Conservation (phyloP, 2,329 filamentous ascomycete genomes). For the Basipetospora chlamydospora region DNA sequence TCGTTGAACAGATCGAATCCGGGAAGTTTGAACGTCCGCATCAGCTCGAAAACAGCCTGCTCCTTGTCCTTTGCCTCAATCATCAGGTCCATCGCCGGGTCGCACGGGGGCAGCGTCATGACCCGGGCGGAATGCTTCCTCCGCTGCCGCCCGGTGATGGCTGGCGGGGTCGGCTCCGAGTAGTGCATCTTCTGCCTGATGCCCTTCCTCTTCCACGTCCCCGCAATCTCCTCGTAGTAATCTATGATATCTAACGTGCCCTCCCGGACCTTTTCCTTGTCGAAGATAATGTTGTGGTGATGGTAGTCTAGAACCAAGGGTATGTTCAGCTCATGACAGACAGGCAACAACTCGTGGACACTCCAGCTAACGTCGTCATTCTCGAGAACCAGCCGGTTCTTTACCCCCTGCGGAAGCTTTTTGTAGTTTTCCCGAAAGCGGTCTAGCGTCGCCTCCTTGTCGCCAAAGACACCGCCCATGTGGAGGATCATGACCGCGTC, state of each 20-base stretch:
- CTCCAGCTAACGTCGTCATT: slow-evolving; percentile 90
- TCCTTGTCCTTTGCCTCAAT: slow-evolving; percentile 98
- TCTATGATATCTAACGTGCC: slow-evolving; percentile 68
- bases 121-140: slow-evolving; percentile 79
- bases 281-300: slow-evolving; percentile 90
- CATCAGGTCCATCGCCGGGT: slow-evolving; percentile 85
- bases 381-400: slow-evolving; percentile 72
- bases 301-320: slow-evolving; percentile 87
- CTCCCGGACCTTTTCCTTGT: slow-evolving; percentile 57
- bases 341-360: slow-evolving; percentile 78
- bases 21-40: slow-evolving; percentile 74
- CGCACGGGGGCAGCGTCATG: slow-evolving; percentile 65
- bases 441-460: slow-evolving; percentile 64
- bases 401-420: slow-evolving; percentile 51
- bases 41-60: slow-evolving; percentile 87
- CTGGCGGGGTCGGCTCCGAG: slow-evolving; percentile 51
- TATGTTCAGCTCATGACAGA: slow-evolving; percentile 90
- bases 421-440: slow-evolving; percentile 67
- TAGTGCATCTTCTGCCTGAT: slow-evolving; percentile 98
- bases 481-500: slow-evolving; percentile 93
- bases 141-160: slow-evolving; percentile 62
- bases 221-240: slow-evolving; percentile 61
- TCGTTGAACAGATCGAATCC: slow-evolving; percentile 65
- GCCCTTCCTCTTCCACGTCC: slow-evolving; percentile 70
- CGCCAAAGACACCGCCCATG: slow-evolving; percentile 81